Percentiles rank a stretch among this genome's conserved stretches.
Evolutionary conservation across 2,329 filamentous ascomycete species (phyloP).

Genomic region (Claviceps citrina): DNA sequence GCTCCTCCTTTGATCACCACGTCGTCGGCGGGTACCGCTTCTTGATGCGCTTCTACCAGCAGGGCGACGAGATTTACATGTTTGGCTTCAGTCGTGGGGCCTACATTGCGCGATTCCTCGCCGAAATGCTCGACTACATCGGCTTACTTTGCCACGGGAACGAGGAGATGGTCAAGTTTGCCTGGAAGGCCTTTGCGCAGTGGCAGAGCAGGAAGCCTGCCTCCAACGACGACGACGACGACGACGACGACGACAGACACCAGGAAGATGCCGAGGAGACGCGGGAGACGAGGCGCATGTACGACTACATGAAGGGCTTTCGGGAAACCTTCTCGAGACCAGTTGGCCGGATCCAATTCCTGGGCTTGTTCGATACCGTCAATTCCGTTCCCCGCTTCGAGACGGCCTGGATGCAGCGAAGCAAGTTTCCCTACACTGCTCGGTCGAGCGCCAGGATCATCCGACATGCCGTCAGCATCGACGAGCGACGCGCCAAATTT

Average conservation of each 20-base stretch:
- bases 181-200: constrained; percentile 66
- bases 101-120: constrained; percentile 59
- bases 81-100: constrained; percentile 61
- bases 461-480: constrained; percentile 54
- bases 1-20: constrained; percentile 67
- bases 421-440: constrained; percentile 56
- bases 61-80: constrained; percentile 51
- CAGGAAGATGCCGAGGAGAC: constrained; percentile 16
- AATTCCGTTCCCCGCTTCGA: constrained; percentile 70
- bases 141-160: constrained; percentile 69
- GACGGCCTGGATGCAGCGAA: constrained; percentile 60
- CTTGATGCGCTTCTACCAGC: constrained; percentile 56
- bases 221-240: constrained; percentile 25
- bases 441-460: constrained; percentile 44
- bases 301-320: constrained; percentile 63
- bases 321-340: constrained; percentile 68
- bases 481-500: constrained; percentile 57
- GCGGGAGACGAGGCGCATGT: constrained; percentile 38
- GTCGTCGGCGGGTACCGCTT: constrained; percentile 74
- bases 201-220: constrained; percentile 49
- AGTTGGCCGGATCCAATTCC: constrained; percentile 56
- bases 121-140: constrained; percentile 74
- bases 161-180: constrained; percentile 71
- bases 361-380: constrained; percentile 71
- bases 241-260: constrained; percentile 10